Base-by-base conservation (phyloP, 2,329 filamentous ascomycete genomes). In the Fusarium sterilihyphosum region DNA sequence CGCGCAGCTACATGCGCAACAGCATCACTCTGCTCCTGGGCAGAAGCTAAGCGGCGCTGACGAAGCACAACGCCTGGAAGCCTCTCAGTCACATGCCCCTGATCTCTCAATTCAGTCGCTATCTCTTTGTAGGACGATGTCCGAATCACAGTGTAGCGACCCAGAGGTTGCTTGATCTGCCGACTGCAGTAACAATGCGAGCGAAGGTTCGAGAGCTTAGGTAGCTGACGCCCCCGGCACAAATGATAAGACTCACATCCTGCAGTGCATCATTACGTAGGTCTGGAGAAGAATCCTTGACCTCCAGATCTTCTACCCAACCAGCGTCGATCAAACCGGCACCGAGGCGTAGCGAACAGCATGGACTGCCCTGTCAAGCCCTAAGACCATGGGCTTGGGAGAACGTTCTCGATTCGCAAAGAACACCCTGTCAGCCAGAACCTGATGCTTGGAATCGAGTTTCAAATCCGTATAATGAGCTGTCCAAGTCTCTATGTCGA, bases 251-350 rank as follows among this genome's bases (percentile, higher is more conserved):
- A 4, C 29, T 40, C 1, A 65, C 46, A 1, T n/a, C 38, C 11
- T 13, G 18, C 0, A 65, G 4, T 6, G n/a, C 26, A 1, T 18
- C 26, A 1, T 18, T 8, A 4, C 1, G 4, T 2, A 53, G 14
- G 2, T 4, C 10, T 0, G 31, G 2, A 3, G 62, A 65, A 2
- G 33, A 33, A 10, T 46, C 33, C 2, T 24, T 5, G 22, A 10
- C 2, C 6, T 65, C 46, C 6, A 64, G 11, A 5, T 63, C 20
- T 12, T 63, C 46, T n/a, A 35, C 22, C 38, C 33, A 65, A 2
- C 62, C 46, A 5, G 3, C 9, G 2, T 63, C 46, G 3, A 65
- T 26, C 1, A 65, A 8, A 0, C 26, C 26, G 3, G 5, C 6
- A 3, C 33, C 16, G 46, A 24, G 3, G 62, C 62, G 5, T 65